Percentiles rank a stretch among this genome's conserved stretches.
Evolutionary conservation across 2,329 filamentous ascomycete genomes (phyloP).

Genomic region (Anthostomella pinea): DNA sequence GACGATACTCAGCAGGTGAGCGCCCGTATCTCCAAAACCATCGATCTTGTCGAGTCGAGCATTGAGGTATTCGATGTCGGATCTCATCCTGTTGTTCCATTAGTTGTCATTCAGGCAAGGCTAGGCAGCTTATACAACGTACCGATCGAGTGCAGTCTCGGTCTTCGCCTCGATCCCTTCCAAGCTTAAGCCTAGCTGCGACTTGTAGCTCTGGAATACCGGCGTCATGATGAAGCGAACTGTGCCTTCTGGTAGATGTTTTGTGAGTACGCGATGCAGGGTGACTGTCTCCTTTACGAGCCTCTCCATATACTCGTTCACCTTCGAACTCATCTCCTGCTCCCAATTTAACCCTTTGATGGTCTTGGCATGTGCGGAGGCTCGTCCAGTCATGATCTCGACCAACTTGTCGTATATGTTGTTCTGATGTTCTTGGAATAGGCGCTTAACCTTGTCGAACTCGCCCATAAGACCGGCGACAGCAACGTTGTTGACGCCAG

Average conservation of each 20-base stretch:
- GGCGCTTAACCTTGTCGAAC: constrained; percentile 81
- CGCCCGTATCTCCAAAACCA: constrained; percentile 71
- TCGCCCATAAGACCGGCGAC: constrained; percentile 67
- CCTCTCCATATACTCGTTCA: constrained; percentile 80
- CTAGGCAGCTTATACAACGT: constrained; percentile 30
- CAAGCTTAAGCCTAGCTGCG: constrained; percentile 73
- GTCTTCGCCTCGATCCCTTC: constrained; percentile 63
- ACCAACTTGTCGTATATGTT: constrained; percentile 91
- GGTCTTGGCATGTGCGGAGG: constrained; percentile 68
- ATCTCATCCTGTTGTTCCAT: constrained; percentile 59
- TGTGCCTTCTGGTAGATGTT: constrained; percentile 73
- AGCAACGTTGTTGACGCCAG: constrained; percentile 39
- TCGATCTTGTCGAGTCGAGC: constrained; percentile 72
- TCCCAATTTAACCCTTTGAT: constrained; percentile 79
- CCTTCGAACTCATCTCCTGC: constrained; percentile 38
- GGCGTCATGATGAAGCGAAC: constrained; percentile 82
- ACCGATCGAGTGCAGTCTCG: constrained; percentile 69
- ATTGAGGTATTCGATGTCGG: constrained; percentile 72
- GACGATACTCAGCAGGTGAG: constrained; percentile 64
- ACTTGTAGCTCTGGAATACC: constrained; percentile 78
- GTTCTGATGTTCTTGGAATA: constrained; percentile 85
- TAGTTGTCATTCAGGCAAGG: background rate
- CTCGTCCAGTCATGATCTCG: constrained; percentile 84
- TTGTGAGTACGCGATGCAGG: constrained; percentile 77
- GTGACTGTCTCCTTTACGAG: constrained; percentile 82